These are phyloP conservation scores for Ephemerocybe angulata DNA, from an alignment of 768 basidiomycete genomes.

Conservation along the genomic window DNA sequence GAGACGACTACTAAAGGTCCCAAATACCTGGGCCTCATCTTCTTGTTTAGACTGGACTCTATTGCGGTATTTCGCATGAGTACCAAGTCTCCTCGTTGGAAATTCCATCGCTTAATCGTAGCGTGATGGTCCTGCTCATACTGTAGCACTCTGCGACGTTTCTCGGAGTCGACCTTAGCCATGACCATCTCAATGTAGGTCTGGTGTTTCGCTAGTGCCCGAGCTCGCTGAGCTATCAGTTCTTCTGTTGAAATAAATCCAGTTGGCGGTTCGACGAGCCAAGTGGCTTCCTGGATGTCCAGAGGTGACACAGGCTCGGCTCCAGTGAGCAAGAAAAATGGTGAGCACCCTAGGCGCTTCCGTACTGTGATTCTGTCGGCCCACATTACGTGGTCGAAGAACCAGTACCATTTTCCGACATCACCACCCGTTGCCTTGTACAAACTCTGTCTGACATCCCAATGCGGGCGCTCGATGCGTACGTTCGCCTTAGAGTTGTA, in stretches of 20 bases:
- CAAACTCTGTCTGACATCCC: constrained; percentile 18
- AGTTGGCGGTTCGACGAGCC: constrained; percentile 20
- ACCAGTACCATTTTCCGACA: constrained; percentile 25
- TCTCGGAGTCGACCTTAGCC: constrained; percentile 10
- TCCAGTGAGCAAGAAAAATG: constrained; percentile 28
- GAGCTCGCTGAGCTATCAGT: constrained; percentile 18
- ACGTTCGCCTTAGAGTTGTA: constrained; percentile 24
- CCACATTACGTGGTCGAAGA: constrained; percentile 29
- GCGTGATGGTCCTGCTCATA: constrained; percentile 18
- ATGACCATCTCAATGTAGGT: constrained; percentile 19
- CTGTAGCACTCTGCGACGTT: constrained; percentile 11
- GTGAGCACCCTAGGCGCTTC: constrained; percentile 24
- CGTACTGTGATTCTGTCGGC: constrained; percentile 26
- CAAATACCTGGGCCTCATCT: constrained; percentile 32
- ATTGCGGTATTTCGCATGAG: constrained; percentile 31
- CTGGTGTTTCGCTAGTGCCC: constrained; percentile 18
- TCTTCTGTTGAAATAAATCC: constrained; percentile 14
- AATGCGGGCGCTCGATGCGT: constrained; percentile 19
- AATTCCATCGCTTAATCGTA: constrained; percentile 14
- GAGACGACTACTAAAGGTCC: constrained; percentile 34
- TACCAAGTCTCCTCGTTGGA: constrained; percentile 28
- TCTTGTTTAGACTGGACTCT: constrained; percentile 26
- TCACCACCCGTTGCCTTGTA: constrained; percentile 21
- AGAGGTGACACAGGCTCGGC: constrained; percentile 28
- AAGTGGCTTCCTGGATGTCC: constrained; percentile 25